Evolutionary conservation across 2,329 filamentous ascomycete genomes (phyloP).

Genomic region (Paramyrothecium roridum): DNA sequence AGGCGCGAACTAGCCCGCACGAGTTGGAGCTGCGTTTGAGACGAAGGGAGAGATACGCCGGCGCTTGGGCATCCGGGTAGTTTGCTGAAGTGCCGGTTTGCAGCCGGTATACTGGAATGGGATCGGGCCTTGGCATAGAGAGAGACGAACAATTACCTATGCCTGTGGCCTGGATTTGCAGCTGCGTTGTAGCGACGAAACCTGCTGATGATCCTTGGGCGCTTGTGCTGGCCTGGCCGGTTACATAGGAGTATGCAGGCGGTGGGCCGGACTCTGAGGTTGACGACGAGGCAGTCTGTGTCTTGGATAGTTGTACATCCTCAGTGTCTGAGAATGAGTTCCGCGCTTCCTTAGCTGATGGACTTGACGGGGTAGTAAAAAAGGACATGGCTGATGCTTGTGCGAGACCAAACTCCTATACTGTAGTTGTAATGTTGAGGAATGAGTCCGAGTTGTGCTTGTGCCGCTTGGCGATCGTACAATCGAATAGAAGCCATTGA

Average conservation of each 20-base stretch:
- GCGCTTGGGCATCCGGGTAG: not conserved
- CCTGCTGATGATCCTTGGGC: not conserved
- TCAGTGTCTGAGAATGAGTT: not conserved
- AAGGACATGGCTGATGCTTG: not conserved
- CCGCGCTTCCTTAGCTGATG: not conserved
- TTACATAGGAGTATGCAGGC: not conserved
- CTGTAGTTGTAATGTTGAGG: not conserved
- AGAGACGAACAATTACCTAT: not conserved
- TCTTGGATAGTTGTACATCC: not conserved
- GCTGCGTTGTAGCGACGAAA: not conserved
- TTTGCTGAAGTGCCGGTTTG: not conserved
- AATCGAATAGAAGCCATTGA: not conserved
- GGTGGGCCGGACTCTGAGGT: not conserved
- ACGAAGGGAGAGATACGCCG: conserved; percentile 13
- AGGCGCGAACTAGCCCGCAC: conserved; percentile 13
- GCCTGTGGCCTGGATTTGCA: not conserved
- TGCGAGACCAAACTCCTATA: not conserved
- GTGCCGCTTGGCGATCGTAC: not conserved
- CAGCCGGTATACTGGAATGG: conserved; percentile 4
- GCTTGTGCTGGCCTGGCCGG: not conserved
- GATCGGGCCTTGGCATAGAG: not conserved
- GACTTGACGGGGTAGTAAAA: not conserved
- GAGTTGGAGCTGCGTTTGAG: conserved; percentile 16
- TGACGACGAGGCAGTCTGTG: not conserved
- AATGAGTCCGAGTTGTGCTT: too few relatives aligned